Base-by-base conservation (phyloP, 129 eudicot species). In the Flaveria linearis region DNA sequence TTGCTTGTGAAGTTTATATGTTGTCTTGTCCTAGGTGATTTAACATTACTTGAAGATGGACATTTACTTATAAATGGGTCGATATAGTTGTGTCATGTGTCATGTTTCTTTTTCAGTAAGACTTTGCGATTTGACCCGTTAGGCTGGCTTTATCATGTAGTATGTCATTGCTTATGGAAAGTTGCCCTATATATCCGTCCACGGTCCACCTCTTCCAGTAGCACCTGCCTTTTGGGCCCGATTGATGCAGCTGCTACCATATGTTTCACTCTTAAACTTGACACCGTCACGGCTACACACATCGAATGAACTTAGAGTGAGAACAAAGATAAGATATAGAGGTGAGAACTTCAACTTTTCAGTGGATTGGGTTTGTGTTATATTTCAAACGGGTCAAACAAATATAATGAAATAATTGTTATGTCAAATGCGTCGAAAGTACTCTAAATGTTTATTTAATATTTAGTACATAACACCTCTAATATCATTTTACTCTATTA, bases 191-290 rank as follows among this genome's bases (percentile, higher is more conserved):
- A 5, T 36, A 36, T 36, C 41, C 41, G 41, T 5, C 6, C 41
- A 36, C 75, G 82, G 67, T 76, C 64, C 76, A n/a, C 65, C 62
- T 42, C 52, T n/a, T 88, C 86, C 6, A 65, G 72, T n/a, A 85
- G 25, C 66, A 88, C 73, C 78, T 81, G 85, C 63, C 78, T 62
- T 50, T 78, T 79, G 1, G 88, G 88, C 52, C 90, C 90, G 3
- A 46, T 63, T 5, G 72, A 25, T 65, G 65, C 69, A 42, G 82
- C 84, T 25, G 82, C 36, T 52, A 85, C 93, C 66, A 88, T 61
- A 30, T 85, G 90, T 47, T 82, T 82, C 89, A 22, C 89, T 80
- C 75, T 60, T 82, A 72, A 82, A 85, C 73, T 69, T 74, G 69
- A 82, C 92, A 66, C 82, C 9, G 81, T 85, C 10, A 87, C 80